Evolutionary conservation across 2,329 filamentous ascomycete species (phyloP).

Genomic region (Ophiostoma tasmaniense): DNA sequence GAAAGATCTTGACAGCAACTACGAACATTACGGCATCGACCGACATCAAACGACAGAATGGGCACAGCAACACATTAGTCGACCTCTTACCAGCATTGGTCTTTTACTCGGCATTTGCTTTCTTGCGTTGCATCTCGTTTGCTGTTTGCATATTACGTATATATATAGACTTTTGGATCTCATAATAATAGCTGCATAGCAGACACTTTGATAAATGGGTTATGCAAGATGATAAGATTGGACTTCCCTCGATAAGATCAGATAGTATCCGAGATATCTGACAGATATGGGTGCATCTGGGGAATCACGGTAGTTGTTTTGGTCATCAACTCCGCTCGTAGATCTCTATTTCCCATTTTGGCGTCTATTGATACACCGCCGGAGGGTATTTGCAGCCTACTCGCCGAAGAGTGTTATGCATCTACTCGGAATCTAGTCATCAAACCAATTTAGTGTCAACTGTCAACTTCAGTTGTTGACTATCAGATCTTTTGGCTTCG

Average conservation of each 20-base stretch:
- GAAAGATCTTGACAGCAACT: not conserved
- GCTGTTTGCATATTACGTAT: not conserved
- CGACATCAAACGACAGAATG: not conserved
- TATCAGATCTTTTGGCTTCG: not conserved
- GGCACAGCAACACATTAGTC: not conserved
- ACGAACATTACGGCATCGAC: not conserved
- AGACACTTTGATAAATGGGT: not conserved
- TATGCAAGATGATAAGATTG: not conserved
- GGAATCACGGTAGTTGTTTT: constrained; percentile 1
- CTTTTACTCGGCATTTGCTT: not conserved
- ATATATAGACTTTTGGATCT: constrained; percentile 3
- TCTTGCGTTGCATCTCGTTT: not conserved
- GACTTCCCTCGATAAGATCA: not conserved
- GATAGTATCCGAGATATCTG: not conserved
- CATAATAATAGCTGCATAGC: not conserved
- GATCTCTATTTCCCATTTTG: not conserved
- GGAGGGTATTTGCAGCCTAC: not conserved
- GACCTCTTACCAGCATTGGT: not conserved
- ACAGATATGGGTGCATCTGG: not conserved
- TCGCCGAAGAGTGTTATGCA: not conserved
- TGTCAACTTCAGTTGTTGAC: not conserved
- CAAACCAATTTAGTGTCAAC: not conserved
- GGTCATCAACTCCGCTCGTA: constrained; percentile 2
- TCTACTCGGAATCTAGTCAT: not conserved
- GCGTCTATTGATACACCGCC: not conserved